A percentile compares a stretch with the other conserved stretches of the same genome.
Evolutionary conservation across 208 protist species (phyloP).

Genomic region (Trypanosoma rangeli): DNA sequence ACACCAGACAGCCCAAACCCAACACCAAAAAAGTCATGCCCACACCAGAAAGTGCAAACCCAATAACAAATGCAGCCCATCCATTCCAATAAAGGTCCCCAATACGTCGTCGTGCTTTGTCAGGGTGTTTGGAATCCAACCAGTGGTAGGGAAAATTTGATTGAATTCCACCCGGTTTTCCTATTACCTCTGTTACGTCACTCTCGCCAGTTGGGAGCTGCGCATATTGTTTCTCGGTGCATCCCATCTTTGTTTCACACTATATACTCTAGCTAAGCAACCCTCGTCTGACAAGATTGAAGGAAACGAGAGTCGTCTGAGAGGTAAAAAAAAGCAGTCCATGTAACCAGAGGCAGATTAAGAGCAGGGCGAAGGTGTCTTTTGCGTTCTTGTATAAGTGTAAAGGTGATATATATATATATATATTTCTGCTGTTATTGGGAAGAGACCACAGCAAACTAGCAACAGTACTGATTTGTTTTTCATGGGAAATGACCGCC

Average conservation of each 20-base stretch:
- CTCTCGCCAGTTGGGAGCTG: neutral
- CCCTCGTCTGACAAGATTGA: neutral
- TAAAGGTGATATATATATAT: no score
- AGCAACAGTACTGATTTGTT: no score
- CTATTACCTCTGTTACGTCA: neutral
- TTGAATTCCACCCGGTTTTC: neutral
- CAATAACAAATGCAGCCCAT: constrained; percentile 57
- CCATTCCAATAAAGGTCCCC: constrained; percentile 77
- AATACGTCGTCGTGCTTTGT: constrained; percentile 51
- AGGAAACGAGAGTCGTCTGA: neutral
- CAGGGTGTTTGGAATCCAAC: constrained; percentile 48
- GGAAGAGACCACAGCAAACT: no score
- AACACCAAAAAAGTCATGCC: constrained; percentile 50
- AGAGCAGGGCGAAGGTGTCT: no score
- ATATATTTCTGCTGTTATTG: no score
- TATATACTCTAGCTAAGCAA: neutral
- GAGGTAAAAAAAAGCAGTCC: neutral
- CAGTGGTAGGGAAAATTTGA: constrained; percentile 16
- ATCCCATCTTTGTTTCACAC: neutral
- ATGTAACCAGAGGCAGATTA: neutral
- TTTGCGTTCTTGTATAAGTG: no score
- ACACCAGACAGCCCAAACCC: constrained; percentile 30
- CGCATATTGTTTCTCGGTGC: no score
- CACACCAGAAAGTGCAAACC: constrained; percentile 67
- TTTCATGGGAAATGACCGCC: no score